Evolutionary conservation across 306 rosid species (phyloP).

Genomic region (Oxytropis ochrocephala): DNA sequence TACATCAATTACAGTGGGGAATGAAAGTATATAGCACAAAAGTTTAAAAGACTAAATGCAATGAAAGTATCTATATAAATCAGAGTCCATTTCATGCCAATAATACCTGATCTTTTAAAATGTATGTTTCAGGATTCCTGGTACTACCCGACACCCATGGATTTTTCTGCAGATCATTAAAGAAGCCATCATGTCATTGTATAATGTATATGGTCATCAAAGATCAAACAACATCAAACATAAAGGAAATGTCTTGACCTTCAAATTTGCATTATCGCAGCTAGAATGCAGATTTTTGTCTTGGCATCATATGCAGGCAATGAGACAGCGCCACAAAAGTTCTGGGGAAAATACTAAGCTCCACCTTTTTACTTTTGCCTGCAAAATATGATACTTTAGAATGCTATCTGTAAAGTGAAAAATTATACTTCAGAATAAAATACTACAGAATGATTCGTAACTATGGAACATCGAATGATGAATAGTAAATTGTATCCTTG

Average conservation of each 20-base stretch:
- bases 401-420: not conserved
- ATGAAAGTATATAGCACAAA: not conserved
- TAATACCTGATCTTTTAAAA: constrained; percentile 57
- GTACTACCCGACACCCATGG: constrained; percentile 70
- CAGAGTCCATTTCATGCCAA: not conserved
- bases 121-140: constrained; percentile 74
- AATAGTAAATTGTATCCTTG: not conserved
- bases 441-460: not conserved
- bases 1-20: no score
- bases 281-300: no score
- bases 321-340: no score
- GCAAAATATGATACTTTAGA: no score
- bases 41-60: not conserved
- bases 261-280: no score
- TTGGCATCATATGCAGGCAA: no score
- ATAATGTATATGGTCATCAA: no score
- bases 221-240: no score
- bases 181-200: not conserved
- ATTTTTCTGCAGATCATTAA: constrained; percentile 37
- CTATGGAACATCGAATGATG: not conserved
- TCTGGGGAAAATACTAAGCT: no score
- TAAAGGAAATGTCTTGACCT: no score
- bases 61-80: not conserved
- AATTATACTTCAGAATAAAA: not conserved
- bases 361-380: no score